Conservation (phyloP, 2,329 filamentous ascomycete genomes). For the Colletotrichum aenigma region DNA sequence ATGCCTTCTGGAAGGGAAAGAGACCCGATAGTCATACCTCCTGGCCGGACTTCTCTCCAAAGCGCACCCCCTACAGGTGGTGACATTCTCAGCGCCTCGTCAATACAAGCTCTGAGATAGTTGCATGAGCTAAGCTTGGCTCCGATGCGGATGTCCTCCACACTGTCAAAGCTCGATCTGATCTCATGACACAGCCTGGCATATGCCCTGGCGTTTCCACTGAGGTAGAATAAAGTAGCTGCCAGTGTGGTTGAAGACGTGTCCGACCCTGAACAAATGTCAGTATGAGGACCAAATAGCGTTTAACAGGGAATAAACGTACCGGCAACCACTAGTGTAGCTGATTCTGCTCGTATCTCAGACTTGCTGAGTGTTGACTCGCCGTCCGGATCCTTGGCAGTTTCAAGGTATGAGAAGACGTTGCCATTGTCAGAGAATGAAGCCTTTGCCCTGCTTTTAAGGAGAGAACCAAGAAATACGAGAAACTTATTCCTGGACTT, state of each 20-base stretch:
- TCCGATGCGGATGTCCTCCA: slow-evolving; percentile 38
- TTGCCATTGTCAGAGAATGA: slow-evolving; percentile 41
- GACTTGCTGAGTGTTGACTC: slow-evolving; percentile 42
- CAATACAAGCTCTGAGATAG: slow-evolving; percentile 47
- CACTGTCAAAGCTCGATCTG: slow-evolving; percentile 32
- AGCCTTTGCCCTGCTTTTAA: slow-evolving; percentile 13
- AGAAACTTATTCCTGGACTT: neutral
- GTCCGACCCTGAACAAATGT: slow-evolving; percentile 33
- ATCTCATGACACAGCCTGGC: slow-evolving; percentile 34
- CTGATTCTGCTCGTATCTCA: slow-evolving; percentile 40
- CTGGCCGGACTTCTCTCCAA: slow-evolving; percentile 17
- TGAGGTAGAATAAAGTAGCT: slow-evolving; percentile 42
- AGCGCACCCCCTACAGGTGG: slow-evolving; percentile 11
- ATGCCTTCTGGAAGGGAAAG: slow-evolving; percentile 13
- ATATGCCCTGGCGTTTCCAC: slow-evolving; percentile 31
- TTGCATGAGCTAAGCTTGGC: slow-evolving; percentile 33
- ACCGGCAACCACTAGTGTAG: slow-evolving; percentile 37
- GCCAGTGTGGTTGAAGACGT: slow-evolving; percentile 42
- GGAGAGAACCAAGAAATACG: slow-evolving; percentile 9
- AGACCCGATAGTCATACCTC: slow-evolving; percentile 19
- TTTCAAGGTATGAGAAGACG: slow-evolving; percentile 53
- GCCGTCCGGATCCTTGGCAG: slow-evolving; percentile 47
- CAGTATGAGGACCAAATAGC: neutral
- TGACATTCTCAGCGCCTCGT: slow-evolving; percentile 26
- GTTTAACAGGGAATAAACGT: neutral